Evolutionary conservation across 306 rosid genomes (phyloP), one percentile per base, ranked within the genome.

Genomic region (Vigna nakashimae): DNA sequence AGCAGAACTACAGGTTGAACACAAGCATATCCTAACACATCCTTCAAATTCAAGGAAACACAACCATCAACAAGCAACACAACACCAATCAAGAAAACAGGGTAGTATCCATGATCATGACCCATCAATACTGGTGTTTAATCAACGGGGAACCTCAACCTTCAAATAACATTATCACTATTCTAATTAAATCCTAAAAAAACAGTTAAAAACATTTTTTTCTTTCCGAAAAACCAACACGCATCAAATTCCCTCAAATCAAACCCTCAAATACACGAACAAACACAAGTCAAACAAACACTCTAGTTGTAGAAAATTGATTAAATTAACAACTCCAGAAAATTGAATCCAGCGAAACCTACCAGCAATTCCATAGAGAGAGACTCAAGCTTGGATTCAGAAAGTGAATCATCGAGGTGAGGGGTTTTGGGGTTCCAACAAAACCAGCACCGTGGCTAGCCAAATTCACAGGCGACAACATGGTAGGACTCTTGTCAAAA

Each of bases 341-440:
- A 6, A 18, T 9, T 1, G 2, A 4, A 12, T 45, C 13, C 5
- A 11, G 4, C 12, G 15, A 43, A 72, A 58, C 70, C 79, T 89
- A 95, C 98, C 93, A 95, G 80, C 73, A 95, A 80, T 74, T 92
- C 98, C 86, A 85, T 86, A 14, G 96, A 97, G 50, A 95, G 96
- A 56, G 91, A 89, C 86, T 95, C 98, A 0, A 92, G 91, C 78
- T 86, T 84, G 0, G 98, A 95, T 30, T 92, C 97, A 0, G 91
- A 91, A 18, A 36, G 67, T 5, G 86, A 85, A 49, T 82, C 86
- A 22, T 92, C 97, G 38, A 69, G 13, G 13, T 84, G 71, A 9
- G 98, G 98, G 1, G 97, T 91, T 83, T 65, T 88, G 0, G 98
- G 0, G 98, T 85, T 10, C 89, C 89, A 6, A 87, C 14, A 4